A percentile compares a stretch with the other conserved stretches of the same genome.
These are phyloP conservation scores for Xylaria sp. DNA, from an alignment of 495 filamentous ascomycete genomes.

Conservation along the genomic window DNA sequence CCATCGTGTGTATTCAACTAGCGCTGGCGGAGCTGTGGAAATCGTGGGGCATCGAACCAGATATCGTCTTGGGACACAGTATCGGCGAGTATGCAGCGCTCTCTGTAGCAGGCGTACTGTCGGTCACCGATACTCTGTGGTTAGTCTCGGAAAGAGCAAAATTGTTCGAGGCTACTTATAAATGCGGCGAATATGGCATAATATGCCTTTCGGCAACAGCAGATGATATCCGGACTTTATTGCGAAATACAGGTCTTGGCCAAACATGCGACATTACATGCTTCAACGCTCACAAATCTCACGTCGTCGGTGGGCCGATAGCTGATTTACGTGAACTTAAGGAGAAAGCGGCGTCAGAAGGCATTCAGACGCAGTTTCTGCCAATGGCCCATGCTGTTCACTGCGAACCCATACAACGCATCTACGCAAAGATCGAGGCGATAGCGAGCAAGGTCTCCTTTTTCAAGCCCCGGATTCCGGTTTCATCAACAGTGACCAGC, in stretches of 20 bases:
- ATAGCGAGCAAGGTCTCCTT: constrained; percentile 60
- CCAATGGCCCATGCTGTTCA: constrained; percentile 69
- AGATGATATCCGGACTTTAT: constrained; percentile 15
- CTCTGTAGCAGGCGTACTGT: constrained; percentile 67
- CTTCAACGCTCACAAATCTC: constrained; percentile 55
- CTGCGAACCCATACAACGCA: constrained; percentile 67
- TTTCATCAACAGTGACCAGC: constrained; percentile 66
- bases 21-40: constrained; percentile 11
- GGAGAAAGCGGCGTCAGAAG: constrained; percentile 52
- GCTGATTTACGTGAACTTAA: constrained; percentile 57
- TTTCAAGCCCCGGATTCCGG: constrained; percentile 57
- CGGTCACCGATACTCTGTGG: constrained; percentile 69
- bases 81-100: constrained; percentile 60
- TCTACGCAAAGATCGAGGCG: constrained; percentile 60
- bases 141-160: constrained; percentile 73
- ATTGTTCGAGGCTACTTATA: constrained; percentile 48
- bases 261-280: constrained; percentile 61
- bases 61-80: constrained; percentile 54
- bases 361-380: constrained; percentile 59
- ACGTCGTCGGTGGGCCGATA: constrained; percentile 55
- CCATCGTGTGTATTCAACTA: constrained; percentile 12
- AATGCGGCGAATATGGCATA: neutral
- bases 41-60: constrained; percentile 14
- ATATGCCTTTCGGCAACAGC: constrained; percentile 42
- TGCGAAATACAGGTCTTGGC: constrained; percentile 21